Percentiles rank a stretch among this genome's conserved stretches.
Conservation (phyloP, 148 eudicot species). For the Rheum nobile region DNA sequence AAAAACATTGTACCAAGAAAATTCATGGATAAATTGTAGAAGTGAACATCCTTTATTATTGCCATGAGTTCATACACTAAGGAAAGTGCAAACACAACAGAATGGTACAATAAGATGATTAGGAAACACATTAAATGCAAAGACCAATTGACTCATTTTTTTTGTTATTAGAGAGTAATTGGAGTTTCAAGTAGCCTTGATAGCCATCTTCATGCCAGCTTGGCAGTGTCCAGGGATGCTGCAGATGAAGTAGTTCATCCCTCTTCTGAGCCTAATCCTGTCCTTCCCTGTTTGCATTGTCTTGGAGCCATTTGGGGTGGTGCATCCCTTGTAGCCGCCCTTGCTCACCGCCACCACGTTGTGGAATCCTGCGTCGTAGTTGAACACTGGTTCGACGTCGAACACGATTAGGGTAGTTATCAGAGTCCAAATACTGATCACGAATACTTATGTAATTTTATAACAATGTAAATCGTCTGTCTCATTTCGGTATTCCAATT, state of each 20-base stretch:
- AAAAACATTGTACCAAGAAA: no score
- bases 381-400: conserved; percentile 21
- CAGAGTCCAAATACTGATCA: no score
- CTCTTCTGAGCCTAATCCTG: conserved; percentile 17
- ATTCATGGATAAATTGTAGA: not conserved
- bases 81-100: not conserved
- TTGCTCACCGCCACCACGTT: conserved; percentile 27
- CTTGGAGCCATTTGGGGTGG: conserved; percentile 10
- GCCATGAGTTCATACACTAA: not conserved
- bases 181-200: conserved; percentile 16
- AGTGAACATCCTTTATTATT: not conserved
- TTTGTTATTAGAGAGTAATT: no score
- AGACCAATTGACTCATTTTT: not conserved
- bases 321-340: conserved; percentile 23
- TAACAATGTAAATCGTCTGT: no score
- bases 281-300: conserved; percentile 26
- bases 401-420: not conserved
- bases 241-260: conserved; percentile 38
- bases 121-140: not conserved
- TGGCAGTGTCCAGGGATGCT: conserved; percentile 26
- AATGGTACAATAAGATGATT: not conserved
- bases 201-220: conserved; percentile 33
- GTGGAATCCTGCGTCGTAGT: conserved; percentile 19
- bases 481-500: no score
- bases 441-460: no score